A percentile compares a stretch with the other conserved stretches of the same genome.
Conservation (phyloP, 805 yeast genomes). For the Vanderwaltozyma polyspora region DNA sequence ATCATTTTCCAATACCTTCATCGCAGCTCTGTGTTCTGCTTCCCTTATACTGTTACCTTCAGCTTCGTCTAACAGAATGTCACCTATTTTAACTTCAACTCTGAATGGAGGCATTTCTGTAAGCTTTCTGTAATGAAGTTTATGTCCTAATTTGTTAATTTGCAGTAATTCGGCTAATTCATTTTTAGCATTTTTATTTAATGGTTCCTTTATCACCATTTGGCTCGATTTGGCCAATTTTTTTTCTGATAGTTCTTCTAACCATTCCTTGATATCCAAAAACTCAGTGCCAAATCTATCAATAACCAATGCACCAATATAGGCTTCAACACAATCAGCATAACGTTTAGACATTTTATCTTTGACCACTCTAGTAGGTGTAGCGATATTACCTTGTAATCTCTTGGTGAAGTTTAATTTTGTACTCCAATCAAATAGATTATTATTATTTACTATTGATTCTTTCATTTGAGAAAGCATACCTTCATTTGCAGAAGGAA, state of each 20-base stretch:
- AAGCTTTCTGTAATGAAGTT: constrained; percentile 12
- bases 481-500: constrained; percentile 68
- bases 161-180: constrained; percentile 53
- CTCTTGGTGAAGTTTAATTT: constrained; percentile 50
- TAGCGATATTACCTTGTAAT: constrained; percentile 39
- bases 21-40: constrained; percentile 77
- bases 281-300: constrained; percentile 36
- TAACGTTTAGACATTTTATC: constrained; percentile 39
- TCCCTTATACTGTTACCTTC: constrained; percentile 50
- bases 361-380: constrained; percentile 35
- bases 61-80: constrained; percentile 52
- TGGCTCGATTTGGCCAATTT: constrained; percentile 7
- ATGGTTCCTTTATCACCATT: constrained; percentile 12
- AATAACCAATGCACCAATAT: constrained; percentile 61
- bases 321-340: constrained; percentile 87
- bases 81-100: constrained; percentile 53
- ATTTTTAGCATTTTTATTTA: constrained; percentile 57
- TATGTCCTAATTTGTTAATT: constrained; percentile 21
- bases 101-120: constrained; percentile 32
- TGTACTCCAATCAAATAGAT: constrained; percentile 52
- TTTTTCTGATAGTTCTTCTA: constrained; percentile 32
- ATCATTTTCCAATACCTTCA: constrained; percentile 51
- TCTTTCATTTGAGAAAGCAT: constrained; percentile 56
- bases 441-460: constrained; percentile 54
- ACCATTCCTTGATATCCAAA: constrained; percentile 40